Evolutionary conservation across 129 eudicot genomes (phyloP).

Genomic region (Saussurea involucrata): DNA sequence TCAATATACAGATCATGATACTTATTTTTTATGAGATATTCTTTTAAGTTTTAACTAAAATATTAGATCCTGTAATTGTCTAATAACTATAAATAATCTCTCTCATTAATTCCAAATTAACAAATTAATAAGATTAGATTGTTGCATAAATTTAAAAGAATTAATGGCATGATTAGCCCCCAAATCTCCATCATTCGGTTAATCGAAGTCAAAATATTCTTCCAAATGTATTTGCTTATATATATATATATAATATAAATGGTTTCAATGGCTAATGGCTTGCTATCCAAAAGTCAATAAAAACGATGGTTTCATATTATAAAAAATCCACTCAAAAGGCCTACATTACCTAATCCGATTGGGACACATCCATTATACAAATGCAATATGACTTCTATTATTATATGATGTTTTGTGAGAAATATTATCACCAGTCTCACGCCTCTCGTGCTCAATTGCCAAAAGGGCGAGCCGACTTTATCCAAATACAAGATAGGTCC

Average conservation of each 20-base stretch:
- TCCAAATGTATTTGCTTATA: background rate
- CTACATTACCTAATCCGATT: constrained; percentile 16
- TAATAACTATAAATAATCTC: background rate
- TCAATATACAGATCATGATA: background rate
- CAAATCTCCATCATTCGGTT: constrained; percentile 9
- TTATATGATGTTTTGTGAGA: background rate
- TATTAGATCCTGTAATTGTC: background rate
- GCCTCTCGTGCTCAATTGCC: too few relatives aligned
- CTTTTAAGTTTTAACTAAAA: background rate
- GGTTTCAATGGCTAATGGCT: background rate
- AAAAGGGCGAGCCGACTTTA: too few relatives aligned
- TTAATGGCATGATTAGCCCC: background rate
- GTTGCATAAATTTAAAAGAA: background rate
- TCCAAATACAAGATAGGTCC: too few relatives aligned
- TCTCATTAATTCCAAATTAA: background rate
- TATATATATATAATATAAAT: background rate
- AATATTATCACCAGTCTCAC: too few relatives aligned
- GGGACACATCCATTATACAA: constrained; percentile 10
- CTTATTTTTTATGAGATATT: too few relatives aligned
- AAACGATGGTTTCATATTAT: background rate
- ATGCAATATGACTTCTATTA: background rate
- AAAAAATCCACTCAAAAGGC: constrained; percentile 4
- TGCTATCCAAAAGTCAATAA: background rate
- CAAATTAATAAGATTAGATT: background rate
- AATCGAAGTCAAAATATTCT: constrained; percentile 5